Evolutionary conservation across 805 yeast species (phyloP), one percentile per base, ranked within the genome.

Genomic region (Monosporozyma aerobia): DNA sequence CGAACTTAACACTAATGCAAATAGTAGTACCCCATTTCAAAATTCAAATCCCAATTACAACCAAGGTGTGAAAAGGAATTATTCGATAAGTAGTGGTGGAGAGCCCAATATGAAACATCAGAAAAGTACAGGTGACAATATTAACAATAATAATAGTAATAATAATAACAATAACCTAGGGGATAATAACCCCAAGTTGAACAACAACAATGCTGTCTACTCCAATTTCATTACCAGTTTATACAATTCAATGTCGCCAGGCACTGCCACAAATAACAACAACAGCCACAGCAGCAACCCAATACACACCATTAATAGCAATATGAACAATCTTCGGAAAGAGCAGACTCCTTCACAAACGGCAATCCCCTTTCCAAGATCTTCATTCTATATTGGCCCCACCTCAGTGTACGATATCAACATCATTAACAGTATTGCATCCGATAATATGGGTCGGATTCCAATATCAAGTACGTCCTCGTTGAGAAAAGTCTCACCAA

Each of bases 371-470:
- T 88, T 83, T 61, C 97, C 98, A 1, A 73, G 97, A 53, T 89
- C 96, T 0, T 85, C 96, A 19, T 88, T 88, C 62, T 86, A 82
- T 60, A 83, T 90, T 22, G 97, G 98, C 1, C 83, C 95, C 1
- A 86, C 96, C 0, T 89, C 97, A 16, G 76, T 87, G 30, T 88
- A 83, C 64, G 98, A 92, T 65, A 74, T 80, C 27, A 75, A 79
- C 13, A 74, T 92, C 27, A 73, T 92, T 22, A 83, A 85, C 54
- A 71, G 78, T 43, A 80, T 88, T 37, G 78, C 75, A 32, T 66
- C 83, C 30, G 85, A 82, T 66, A 84, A 83, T 57, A 80, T 85
- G 46, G 95, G 87, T 62, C 97, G 89, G 65, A 84, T 90, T 19
- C 87, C 83, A 61, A 69, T 92, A 48, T 80, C 83, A 53, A 77